phyloP scores from a whole-genome alignment of 2,329 filamentous ascomycete species.

The Talaromyces verruculosus region DNA sequence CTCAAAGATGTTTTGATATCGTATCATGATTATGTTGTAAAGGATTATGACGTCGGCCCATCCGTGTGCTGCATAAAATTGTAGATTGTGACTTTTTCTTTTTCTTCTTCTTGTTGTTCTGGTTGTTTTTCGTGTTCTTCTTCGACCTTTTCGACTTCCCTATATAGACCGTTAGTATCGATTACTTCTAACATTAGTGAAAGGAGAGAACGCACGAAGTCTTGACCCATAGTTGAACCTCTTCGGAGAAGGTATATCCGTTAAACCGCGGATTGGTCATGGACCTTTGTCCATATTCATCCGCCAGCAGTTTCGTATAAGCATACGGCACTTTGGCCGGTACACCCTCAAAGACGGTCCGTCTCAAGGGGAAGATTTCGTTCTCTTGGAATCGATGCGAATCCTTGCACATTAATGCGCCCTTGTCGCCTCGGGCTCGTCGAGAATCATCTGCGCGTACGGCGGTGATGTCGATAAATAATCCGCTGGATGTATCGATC shows the following conservation, averaged over 20 bases:
- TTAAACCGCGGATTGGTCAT: slow-evolving; percentile 50
- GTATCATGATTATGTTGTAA: neutral
- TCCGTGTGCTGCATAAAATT: neutral
- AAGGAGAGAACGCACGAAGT: neutral
- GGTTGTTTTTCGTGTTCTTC: neutral
- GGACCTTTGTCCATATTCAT: slow-evolving; percentile 56
- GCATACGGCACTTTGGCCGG: slow-evolving; percentile 57
- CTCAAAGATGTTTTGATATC: neutral
- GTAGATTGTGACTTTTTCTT: neutral
- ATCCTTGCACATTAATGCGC: slow-evolving; percentile 58
- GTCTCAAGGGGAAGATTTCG: slow-evolving; percentile 59
- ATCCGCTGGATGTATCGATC: slow-evolving; percentile 59
- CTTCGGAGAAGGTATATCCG: slow-evolving; percentile 29
- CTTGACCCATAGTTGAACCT: neutral
- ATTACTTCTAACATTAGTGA: neutral
- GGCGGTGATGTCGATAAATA: slow-evolving; percentile 64
- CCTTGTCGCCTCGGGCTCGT: slow-evolving; percentile 39
- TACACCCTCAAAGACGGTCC: slow-evolving; percentile 55
- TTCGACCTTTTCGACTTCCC: neutral
- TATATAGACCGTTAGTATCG: neutral
- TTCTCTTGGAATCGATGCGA: slow-evolving; percentile 54
- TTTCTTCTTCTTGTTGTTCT: neutral
- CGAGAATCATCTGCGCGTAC: slow-evolving; percentile 50
- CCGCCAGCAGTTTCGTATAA: slow-evolving; percentile 54
- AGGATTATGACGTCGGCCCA: neutral